Evolutionary conservation across 2,329 filamentous ascomycete genomes (phyloP).

Genomic region (Aspergillus pseudoterreus): DNA sequence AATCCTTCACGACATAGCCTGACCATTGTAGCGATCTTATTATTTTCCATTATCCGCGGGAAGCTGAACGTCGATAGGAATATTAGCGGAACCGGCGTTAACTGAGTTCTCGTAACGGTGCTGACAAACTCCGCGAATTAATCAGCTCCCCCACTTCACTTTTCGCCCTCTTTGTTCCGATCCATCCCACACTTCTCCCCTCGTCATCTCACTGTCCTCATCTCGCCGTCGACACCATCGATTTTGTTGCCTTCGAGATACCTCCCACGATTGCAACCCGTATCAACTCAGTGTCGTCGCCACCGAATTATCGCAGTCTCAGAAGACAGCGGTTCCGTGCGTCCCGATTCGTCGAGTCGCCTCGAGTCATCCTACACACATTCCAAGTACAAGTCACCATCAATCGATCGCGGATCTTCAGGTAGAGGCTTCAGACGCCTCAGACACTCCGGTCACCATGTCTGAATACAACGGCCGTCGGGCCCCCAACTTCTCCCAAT

Average conservation of each 20-base stretch:
- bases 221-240: too few relatives aligned
- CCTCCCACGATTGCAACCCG: too few relatives aligned
- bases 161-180: slow-evolving; percentile 7
- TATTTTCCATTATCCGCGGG: background rate
- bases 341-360: background rate
- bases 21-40: background rate
- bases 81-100: background rate
- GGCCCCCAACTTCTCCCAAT: slow-evolving; percentile 83
- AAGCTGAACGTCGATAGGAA: background rate
- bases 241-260: too few relatives aligned
- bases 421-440: slow-evolving; percentile 10
- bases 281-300: too few relatives aligned
- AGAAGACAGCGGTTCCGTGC: background rate
- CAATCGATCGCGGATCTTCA: background rate
- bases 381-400: background rate
- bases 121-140: slow-evolving; percentile 5
- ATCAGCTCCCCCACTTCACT: slow-evolving; percentile 4
- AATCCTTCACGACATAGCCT: too few relatives aligned
- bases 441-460: slow-evolving; percentile 47
- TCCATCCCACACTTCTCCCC: slow-evolving; percentile 5
- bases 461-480: slow-evolving; percentile 72
- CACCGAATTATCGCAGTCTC: too few relatives aligned
- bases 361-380: background rate
- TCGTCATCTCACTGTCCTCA: background rate
- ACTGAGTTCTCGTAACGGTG: background rate